Evolutionary conservation across 306 rosid species (phyloP), one percentile per base, ranked within the genome.

Genomic region (Bauhinia variegata): DNA sequence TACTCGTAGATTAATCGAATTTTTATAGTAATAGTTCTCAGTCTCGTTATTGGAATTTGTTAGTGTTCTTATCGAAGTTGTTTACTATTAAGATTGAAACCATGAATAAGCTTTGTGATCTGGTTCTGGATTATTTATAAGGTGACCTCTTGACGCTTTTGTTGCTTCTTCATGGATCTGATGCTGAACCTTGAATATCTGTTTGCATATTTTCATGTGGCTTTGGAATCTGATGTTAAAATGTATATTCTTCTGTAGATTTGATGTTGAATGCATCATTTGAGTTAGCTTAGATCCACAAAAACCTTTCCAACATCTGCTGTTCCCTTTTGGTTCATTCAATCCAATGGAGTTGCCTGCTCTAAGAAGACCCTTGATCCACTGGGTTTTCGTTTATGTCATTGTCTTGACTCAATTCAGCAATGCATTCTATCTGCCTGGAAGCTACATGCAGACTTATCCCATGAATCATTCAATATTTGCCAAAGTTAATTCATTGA

Each of bases 401-500:
- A 12, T 79, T 54, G 41, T 79, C 15, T 72, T 65, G 43, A 57
- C 68, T 15, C 54, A 36, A 50, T 14, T 39, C 34, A 52, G 83
- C 15, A 15, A 67, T 70, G 85, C 79, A 16, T 85, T 85, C 63
- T 85, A 82, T 54, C 89, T 85, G 10, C 89, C 89, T 0, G 89
- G 87, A 28, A 85, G 89, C 72, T 85, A 85, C 84, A 82, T 82
- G 87, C 79, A 85, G 44, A 82, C 80, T 2, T 85, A 82, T 72
- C 58, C 85, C 23, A 19, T 43, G 12, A 72, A 58, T 32, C 69
- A 82, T 10, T 1, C 28, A 2, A 82, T 85, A 47, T 31, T 18
- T 54, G 77, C 85, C 14, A 85, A 85, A 66, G 87, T 85, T 44
- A 82, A 85, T 74, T 85, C 89, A 71, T 74, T 85, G 80, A 85